Evolutionary conservation across 495 filamentous ascomycete genomes (phyloP).

Genomic region (Neurospora sp.): DNA sequence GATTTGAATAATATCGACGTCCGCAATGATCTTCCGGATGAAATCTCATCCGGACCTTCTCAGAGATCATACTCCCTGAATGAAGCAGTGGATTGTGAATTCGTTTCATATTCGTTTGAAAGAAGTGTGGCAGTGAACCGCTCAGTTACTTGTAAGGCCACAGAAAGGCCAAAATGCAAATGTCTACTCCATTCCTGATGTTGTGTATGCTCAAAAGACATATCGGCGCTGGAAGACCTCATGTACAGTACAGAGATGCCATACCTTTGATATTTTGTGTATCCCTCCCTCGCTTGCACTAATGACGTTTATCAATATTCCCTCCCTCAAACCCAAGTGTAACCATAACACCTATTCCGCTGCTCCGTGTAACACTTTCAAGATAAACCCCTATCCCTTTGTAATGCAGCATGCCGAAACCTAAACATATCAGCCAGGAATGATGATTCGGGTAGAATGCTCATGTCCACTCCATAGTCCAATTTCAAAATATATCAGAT

Average conservation of each 20-base stretch:
- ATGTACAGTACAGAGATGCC: neutral
- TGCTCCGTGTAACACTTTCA: neutral
- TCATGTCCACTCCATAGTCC: neutral
- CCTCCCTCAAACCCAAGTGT: neutral
- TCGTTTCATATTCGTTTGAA: neutral
- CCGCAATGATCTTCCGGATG: neutral
- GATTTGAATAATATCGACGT: neutral
- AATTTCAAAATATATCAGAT: neutral
- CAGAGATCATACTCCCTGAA: neutral
- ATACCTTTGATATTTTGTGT: neutral
- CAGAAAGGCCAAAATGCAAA: neutral
- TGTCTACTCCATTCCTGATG: neutral
- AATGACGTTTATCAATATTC: neutral
- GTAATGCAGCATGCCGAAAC: neutral
- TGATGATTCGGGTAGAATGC: neutral
- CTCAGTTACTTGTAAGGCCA: neutral
- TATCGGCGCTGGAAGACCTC: neutral
- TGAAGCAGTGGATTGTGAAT: neutral
- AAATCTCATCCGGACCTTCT: neutral
- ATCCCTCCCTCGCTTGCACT: neutral
- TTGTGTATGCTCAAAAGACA: neutral
- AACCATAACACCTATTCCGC: neutral
- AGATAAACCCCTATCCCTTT: neutral
- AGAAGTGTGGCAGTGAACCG: neutral
- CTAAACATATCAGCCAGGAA: neutral